phyloP scores from a whole-genome alignment of 2,329 filamentous ascomycete genomes.

The Fusarium ambrosium region DNA sequence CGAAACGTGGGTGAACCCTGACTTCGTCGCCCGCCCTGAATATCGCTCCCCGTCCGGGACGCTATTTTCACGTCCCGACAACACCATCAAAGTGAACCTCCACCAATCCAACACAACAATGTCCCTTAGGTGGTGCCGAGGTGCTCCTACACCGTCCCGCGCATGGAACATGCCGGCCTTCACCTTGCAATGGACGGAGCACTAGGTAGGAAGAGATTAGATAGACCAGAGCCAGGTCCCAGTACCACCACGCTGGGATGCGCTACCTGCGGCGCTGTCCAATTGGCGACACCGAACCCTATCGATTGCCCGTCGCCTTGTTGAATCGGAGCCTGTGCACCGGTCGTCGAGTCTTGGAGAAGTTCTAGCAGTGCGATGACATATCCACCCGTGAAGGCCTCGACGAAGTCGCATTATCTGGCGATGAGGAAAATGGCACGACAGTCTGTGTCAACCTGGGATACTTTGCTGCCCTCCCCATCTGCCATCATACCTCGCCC shows the following conservation, averaged over 20 bases:
- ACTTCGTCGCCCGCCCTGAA: conserved; percentile 38
- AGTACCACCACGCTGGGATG: conserved; percentile 39
- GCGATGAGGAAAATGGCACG: conserved; percentile 26
- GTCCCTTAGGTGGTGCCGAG: conserved; percentile 12
- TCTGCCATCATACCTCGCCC: neutral
- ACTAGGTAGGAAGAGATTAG: conserved; percentile 32
- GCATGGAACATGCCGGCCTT: conserved; percentile 32
- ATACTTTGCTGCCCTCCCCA: conserved; percentile 7
- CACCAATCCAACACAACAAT: conserved; percentile 35
- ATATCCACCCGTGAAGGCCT: conserved; percentile 28
- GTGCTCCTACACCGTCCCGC: conserved; percentile 9
- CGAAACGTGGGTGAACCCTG: conserved; percentile 37
- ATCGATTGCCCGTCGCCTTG: conserved; percentile 26
- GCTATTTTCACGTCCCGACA: conserved; percentile 32
- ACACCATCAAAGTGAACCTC: conserved; percentile 31
- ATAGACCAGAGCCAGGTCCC: conserved; percentile 26
- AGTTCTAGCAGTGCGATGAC: conserved; percentile 24
- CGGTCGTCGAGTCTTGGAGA: conserved; percentile 13
- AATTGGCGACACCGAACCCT: conserved; percentile 32
- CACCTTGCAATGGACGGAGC: conserved; percentile 12
- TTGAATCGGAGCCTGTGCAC: conserved; percentile 6
- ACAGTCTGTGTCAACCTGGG: conserved; percentile 30
- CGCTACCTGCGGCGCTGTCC: conserved; percentile 28
- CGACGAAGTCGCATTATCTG: conserved; percentile 29
- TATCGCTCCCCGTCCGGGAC: conserved; percentile 23